Evolutionary conservation across 768 basidiomycete genomes (phyloP).

Genomic region (Lepiota venenata): DNA sequence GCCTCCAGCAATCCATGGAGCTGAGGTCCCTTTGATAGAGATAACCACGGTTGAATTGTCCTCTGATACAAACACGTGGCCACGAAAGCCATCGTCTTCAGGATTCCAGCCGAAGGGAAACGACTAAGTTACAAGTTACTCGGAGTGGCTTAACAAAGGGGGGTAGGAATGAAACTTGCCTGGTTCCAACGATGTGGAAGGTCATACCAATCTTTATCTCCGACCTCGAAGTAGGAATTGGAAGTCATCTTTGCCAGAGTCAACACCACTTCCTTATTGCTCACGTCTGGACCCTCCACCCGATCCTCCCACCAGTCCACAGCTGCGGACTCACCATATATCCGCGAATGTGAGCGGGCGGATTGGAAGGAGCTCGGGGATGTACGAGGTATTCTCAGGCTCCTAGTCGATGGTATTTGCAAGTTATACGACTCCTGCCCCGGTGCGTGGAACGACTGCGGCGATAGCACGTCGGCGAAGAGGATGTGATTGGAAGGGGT

Average conservation of each 20-base stretch:
- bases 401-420: conserved; percentile 39
- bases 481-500: conserved; percentile 51
- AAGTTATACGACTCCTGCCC: conserved; percentile 26
- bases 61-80: conserved; percentile 83
- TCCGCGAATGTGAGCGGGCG: conserved; percentile 31
- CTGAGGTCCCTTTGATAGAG: conserved; percentile 92
- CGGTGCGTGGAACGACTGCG: conserved; percentile 12
- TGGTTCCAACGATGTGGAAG: conserved; percentile 59
- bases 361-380: conserved; percentile 38
- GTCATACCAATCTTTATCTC: conserved; percentile 68
- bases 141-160: neutral
- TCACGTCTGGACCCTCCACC: conserved; percentile 67
- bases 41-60: conserved; percentile 87
- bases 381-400: conserved; percentile 41
- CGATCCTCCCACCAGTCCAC: conserved; percentile 65
- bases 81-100: conserved; percentile 85
- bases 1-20: conserved; percentile 59
- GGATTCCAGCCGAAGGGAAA: conserved; percentile 89
- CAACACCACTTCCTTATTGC: conserved; percentile 66
- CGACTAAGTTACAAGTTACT: conserved; percentile 31
- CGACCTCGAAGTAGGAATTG: conserved; percentile 68
- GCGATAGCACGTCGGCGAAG: conserved; percentile 47
- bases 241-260: conserved; percentile 86
- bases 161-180: conserved; percentile 29
- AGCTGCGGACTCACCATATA: conserved; percentile 29